Evolutionary conservation across 2,329 filamentous ascomycete genomes (phyloP).

Genomic region (Xylariales sp.): DNA sequence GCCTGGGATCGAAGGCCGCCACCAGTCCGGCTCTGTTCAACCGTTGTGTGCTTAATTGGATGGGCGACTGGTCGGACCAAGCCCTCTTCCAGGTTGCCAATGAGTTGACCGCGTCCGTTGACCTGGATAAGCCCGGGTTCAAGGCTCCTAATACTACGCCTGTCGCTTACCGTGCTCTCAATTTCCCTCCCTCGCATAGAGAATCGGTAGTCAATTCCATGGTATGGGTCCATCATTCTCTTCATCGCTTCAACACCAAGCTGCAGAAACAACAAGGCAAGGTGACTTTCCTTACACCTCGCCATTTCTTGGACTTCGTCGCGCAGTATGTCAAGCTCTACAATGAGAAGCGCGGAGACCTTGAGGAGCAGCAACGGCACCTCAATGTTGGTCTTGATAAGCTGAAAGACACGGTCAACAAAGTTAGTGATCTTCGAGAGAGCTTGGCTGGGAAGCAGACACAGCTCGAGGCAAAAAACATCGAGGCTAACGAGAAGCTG

Average conservation of each 20-base stretch:
- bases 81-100: slow-evolving; percentile 96
- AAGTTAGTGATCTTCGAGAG: slow-evolving; percentile 85
- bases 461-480: slow-evolving; percentile 88
- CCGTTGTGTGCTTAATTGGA: slow-evolving; percentile 99
- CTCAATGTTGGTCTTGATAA: slow-evolving; percentile 98
- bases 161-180: slow-evolving; percentile 82
- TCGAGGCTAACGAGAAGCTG: slow-evolving; percentile 94
- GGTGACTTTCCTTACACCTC: slow-evolving; percentile 87
- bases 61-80: slow-evolving; percentile 99
- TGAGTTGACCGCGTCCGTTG: slow-evolving; percentile 92
- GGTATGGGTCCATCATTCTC: slow-evolving; percentile 97
- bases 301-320: slow-evolving; percentile 97
- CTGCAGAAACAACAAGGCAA: slow-evolving; percentile 89
- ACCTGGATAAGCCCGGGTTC: slow-evolving; percentile 85
- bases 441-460: slow-evolving; percentile 93
- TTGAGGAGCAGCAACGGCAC: slow-evolving; percentile 98
- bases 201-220: slow-evolving; percentile 95
- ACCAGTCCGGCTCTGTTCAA: slow-evolving; percentile 99
- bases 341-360: slow-evolving; percentile 95
- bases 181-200: slow-evolving; percentile 80
- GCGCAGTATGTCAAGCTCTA: slow-evolving; percentile 96
- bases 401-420: slow-evolving; percentile 91
- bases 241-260: slow-evolving; percentile 84
- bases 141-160: slow-evolving; percentile 85
- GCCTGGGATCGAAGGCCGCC: slow-evolving; percentile 90